phyloP scores from a whole-genome alignment of 805 yeast species.

The Saturnispora quitensis region DNA sequence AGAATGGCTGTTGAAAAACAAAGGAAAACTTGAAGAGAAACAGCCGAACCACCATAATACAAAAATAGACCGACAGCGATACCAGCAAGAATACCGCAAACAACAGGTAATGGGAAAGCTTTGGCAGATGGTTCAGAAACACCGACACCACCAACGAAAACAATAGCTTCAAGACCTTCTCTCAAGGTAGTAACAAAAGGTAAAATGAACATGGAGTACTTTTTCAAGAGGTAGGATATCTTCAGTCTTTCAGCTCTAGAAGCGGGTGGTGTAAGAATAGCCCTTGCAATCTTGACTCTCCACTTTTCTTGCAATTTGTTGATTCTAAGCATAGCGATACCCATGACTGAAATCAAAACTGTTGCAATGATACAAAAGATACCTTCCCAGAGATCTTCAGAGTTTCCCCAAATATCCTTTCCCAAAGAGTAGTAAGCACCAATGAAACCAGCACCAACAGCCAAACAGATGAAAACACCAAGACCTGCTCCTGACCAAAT shows the following conservation, averaged over 20 bases:
- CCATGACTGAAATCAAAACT: constrained; percentile 84
- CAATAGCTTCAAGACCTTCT: constrained; percentile 96
- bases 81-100: constrained; percentile 81
- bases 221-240: constrained; percentile 48
- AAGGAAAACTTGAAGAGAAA: constrained; percentile 82
- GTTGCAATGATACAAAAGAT: constrained; percentile 86
- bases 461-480: constrained; percentile 73
- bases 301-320: constrained; percentile 96
- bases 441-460: constrained; percentile 86
- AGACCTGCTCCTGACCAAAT: constrained; percentile 75
- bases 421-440: constrained; percentile 83
- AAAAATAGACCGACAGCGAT: constrained; percentile 55
- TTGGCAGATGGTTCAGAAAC: constrained; percentile 34
- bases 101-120: constrained; percentile 90
- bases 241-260: constrained; percentile 42
- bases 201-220: constrained; percentile 80
- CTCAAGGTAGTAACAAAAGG: constrained; percentile 88
- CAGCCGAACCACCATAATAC: constrained; percentile 72
- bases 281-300: constrained; percentile 89
- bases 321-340: constrained; percentile 90
- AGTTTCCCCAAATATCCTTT: constrained; percentile 72
- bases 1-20: constrained; percentile 81
- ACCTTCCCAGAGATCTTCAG: constrained; percentile 98
- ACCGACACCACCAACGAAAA: constrained; percentile 94
- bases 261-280: constrained; percentile 54